Conservation (phyloP, 371 early-diverging fungal species). For the Syncephalastrum monosporum region DNA sequence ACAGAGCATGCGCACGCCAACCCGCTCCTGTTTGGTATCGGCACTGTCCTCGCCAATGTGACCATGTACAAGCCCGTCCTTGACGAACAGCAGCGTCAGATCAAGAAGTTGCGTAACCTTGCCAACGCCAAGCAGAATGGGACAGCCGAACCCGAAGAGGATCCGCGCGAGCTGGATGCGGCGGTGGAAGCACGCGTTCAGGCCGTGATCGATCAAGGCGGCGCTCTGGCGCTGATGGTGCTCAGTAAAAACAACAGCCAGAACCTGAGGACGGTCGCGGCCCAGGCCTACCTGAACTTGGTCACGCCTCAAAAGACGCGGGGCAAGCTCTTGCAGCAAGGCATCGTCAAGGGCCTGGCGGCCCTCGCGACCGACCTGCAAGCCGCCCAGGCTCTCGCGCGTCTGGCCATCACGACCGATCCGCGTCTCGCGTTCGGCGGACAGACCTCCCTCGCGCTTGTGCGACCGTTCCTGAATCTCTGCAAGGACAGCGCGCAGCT, state of each 20-base stretch:
- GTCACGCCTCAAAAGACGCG: constrained; percentile 71
- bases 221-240: constrained; percentile 53
- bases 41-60: constrained; percentile 69
- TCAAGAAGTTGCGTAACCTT: constrained; percentile 71
- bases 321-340: constrained; percentile 83
- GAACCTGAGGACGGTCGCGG: constrained; percentile 59
- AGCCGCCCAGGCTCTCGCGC: constrained; percentile 86
- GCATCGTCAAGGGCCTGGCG: constrained; percentile 68
- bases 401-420: constrained; percentile 87
- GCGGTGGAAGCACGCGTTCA: constrained; percentile 63
- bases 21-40: constrained; percentile 66
- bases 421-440: constrained; percentile 83
- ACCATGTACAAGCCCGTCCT: constrained; percentile 68
- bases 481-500: constrained; percentile 63
- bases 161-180: constrained; percentile 56
- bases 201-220: constrained; percentile 56
- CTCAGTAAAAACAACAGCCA: constrained; percentile 58
- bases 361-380: constrained; percentile 34
- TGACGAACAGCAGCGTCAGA: constrained; percentile 79
- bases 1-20: constrained; percentile 31
- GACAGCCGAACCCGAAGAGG: constrained; percentile 29
- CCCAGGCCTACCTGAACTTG: constrained; percentile 67
- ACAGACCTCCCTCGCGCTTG: constrained; percentile 59
- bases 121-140: constrained; percentile 47
- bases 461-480: constrained; percentile 59